Conservation (phyloP, 352 stramenopile genomes). For the Peronospora destructor region DNA sequence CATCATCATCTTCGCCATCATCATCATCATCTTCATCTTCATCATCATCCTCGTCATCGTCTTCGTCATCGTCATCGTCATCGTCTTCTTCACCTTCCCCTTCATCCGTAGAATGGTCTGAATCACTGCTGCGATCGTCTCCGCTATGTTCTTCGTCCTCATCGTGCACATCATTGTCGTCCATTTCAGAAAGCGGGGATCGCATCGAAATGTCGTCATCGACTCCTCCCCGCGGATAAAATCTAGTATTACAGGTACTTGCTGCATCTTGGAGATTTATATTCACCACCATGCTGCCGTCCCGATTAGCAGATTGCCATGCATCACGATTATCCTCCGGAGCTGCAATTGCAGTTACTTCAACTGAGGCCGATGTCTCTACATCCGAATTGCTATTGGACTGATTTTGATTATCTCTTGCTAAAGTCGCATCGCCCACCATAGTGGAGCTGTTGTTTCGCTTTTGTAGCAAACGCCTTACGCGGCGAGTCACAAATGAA, state of each 20-base stretch:
- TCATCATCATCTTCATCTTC: constrained; percentile 56
- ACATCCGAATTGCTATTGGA: background rate
- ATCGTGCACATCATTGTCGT: constrained; percentile 56
- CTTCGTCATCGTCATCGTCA: constrained; percentile 59
- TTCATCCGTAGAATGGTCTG: constrained; percentile 45
- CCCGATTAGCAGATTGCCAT: background rate
- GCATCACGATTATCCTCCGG: constrained; percentile 1
- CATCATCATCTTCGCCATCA: constrained; percentile 56
- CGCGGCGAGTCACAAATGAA: constrained; percentile 70
- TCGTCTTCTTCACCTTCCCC: constrained; percentile 39
- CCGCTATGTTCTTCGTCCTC: constrained; percentile 43
- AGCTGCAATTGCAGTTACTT: constrained; percentile 1
- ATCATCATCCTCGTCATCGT: constrained; percentile 63
- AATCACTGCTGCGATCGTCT: constrained; percentile 56
- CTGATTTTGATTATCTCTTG: background rate
- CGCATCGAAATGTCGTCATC: constrained; percentile 65
- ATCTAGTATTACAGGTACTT: constrained; percentile 6
- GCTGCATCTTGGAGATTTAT: constrained; percentile 3
- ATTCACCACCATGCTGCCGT: constrained; percentile 22
- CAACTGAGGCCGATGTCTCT: background rate
- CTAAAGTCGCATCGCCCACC: constrained; percentile 1
- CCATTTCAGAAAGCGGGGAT: constrained; percentile 37
- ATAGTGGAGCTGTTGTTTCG: constrained; percentile 15
- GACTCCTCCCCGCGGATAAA: constrained; percentile 25
- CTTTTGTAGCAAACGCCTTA: constrained; percentile 65